These are phyloP conservation scores for Aspergillus sp. DNA, from an alignment of 2,329 filamentous ascomycete species.

Conservation along the genomic window DNA sequence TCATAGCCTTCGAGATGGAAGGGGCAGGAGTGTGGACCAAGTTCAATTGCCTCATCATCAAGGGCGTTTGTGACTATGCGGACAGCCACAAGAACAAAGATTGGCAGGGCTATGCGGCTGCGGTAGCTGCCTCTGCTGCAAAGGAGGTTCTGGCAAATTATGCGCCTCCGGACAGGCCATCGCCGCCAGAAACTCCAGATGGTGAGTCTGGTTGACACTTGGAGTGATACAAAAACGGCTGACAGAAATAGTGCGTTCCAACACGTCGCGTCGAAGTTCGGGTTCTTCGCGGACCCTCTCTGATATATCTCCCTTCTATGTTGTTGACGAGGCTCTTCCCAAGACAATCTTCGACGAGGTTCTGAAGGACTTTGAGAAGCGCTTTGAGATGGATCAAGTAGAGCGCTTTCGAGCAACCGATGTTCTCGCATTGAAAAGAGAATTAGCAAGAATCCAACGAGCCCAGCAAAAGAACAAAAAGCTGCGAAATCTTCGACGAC, in stretches of 20 bases:
- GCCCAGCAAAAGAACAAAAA: not conserved
- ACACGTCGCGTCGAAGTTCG: not conserved
- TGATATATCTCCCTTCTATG: not conserved
- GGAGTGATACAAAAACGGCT: not conserved
- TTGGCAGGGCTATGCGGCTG: conserved; percentile 26
- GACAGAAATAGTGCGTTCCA: not conserved
- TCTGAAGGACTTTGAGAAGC: not conserved
- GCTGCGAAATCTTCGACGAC: conserved; percentile 8
- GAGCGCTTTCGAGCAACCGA: not conserved
- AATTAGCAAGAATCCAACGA: conserved; percentile 1
- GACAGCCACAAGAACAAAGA: conserved; percentile 27
- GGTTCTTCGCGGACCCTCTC: not conserved
- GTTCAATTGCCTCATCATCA: conserved; percentile 11
- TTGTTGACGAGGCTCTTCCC: not conserved
- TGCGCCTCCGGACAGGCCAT: not conserved
- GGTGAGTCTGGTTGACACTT: not conserved
- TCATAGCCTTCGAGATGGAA: conserved; percentile 25
- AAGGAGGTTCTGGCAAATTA: conserved; percentile 10
- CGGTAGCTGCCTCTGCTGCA: conserved; percentile 8
- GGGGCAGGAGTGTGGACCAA: conserved; percentile 9
- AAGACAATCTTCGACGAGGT: not conserved
- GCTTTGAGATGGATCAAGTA: not conserved
- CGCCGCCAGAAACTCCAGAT: not conserved
- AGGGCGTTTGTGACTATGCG: conserved; percentile 25
- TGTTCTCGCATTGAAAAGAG: not conserved